Evolutionary conservation across 192 early-diverging fungal species (phyloP), one percentile per base, ranked within the genome.

Genomic region (Chytriomyces sp.): DNA sequence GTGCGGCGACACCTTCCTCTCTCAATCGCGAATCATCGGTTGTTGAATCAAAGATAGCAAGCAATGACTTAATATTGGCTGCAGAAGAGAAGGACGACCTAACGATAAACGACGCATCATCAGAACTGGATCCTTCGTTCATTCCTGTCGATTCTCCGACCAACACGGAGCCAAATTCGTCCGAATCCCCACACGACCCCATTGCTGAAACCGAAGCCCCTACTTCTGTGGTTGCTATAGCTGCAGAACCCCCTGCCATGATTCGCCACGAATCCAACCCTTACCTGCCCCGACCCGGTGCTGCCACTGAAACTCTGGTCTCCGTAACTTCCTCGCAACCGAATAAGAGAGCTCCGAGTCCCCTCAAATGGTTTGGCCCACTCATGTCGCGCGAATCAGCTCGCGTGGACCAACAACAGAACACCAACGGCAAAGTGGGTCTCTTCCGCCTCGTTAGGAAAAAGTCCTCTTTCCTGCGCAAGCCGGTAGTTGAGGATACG

Each of bases 301-400:
- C 34, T n/a, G 37, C 39, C 8, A 39, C 28, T 5, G 40, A 44
- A 49, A 49, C 3, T n/a, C 14, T 22, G 44, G 44, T 49, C 44
- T 22, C 22, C 17, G 44, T 49, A 49, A n/a, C 44, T 49, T 22
- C 22, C 44, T n/a, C 32, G 28, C 44, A 56, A 36, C 30, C 22
- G 17, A 28, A 34, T 28, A 65, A 52, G 44, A 32, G 68, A 59
- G 39, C 36, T 26, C 30, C 68, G 28, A 70, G 55, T 30, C 68
- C 53, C 25, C 36, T 59, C 5, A 70, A 70, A 55, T 70, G 68
- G 68, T 70, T 59, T 39, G 68, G 30, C 4, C 68, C 68, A 12
- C 59, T 70, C 57, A 70, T 70, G 14, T 70, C 68, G 10, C 68
- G 68, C 17, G 68, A 70, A 14, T 39, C 68, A 5, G 56, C 68